Conservation (phyloP, 2,329 filamentous ascomycete genomes). For the Aspergillus sojae region DNA sequence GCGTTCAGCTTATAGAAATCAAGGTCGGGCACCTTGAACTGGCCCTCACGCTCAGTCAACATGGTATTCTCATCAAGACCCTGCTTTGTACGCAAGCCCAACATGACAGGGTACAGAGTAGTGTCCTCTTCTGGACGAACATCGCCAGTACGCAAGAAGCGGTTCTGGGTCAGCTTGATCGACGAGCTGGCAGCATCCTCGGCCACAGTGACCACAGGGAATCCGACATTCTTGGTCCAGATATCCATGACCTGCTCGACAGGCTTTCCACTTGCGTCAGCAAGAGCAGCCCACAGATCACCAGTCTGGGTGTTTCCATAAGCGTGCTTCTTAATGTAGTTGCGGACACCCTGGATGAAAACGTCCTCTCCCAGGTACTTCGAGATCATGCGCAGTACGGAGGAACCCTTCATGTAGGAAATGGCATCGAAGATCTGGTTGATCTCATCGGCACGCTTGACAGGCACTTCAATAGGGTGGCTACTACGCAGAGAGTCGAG, state of each 20-base stretch:
- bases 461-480: conserved; percentile 93
- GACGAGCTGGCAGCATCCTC: conserved; percentile 70
- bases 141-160: conserved; percentile 89
- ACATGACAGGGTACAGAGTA: conserved; percentile 84
- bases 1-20: conserved; percentile 98
- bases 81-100: conserved; percentile 81
- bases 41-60: conserved; percentile 70
- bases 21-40: conserved; percentile 74
- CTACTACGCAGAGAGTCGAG: conserved; percentile 92
- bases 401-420: conserved; percentile 95
- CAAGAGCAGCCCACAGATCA: conserved; percentile 86
- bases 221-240: conserved; percentile 97
- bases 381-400: conserved; percentile 94
- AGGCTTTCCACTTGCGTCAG: conserved; percentile 86
- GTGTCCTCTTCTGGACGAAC: conserved; percentile 91
- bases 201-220: conserved; percentile 84
- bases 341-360: conserved; percentile 88
- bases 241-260: conserved; percentile 89
- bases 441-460: conserved; percentile 93
- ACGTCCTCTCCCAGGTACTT: conserved; percentile 90
- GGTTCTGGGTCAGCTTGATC: conserved; percentile 90
- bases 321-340: conserved; percentile 94
- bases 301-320: conserved; percentile 91
- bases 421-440: conserved; percentile 99
- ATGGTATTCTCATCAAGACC: conserved; percentile 78